Conservation (phyloP, 352 stramenopile species). For the Pythium chondricola region DNA sequence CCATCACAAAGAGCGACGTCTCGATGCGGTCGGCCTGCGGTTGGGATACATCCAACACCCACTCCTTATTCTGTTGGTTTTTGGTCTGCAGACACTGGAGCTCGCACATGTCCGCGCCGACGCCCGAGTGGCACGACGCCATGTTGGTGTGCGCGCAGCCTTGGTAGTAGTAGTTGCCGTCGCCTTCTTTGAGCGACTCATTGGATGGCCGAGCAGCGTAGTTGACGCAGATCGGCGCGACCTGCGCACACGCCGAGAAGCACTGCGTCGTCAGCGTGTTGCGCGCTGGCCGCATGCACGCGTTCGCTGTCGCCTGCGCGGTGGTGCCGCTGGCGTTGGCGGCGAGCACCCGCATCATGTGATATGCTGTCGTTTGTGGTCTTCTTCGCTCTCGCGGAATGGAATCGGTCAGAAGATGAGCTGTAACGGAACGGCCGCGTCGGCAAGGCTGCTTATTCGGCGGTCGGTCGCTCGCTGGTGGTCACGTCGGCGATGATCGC, state of each 20-base stretch:
- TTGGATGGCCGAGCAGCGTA: conserved; percentile 34
- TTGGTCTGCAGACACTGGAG: conserved; percentile 56
- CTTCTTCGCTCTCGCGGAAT: no score
- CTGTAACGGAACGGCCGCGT: no score
- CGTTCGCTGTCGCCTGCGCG: conserved; percentile 1
- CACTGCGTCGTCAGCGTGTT: conserved; percentile 64
- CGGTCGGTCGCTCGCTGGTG: no score
- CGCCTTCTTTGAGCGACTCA: conserved; percentile 24
- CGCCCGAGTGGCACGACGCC: conserved; percentile 40
- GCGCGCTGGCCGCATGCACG: conserved; percentile 27
- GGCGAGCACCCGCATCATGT: not conserved
- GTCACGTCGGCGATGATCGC: no score
- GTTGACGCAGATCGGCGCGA: conserved; percentile 45
- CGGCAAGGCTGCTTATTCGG: no score
- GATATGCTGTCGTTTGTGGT: not conserved
- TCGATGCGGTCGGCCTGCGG: conserved; percentile 59
- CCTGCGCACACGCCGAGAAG: conserved; percentile 31
- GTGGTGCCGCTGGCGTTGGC: conserved; percentile 2
- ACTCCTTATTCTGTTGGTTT: conserved; percentile 26
- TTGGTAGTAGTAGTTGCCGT: conserved; percentile 58
- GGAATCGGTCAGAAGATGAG: no score
- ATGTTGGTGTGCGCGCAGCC: conserved; percentile 47
- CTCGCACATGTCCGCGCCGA: conserved; percentile 39
- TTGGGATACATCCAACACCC: conserved; percentile 53
- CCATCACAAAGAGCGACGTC: conserved; percentile 48